A percentile compares a stretch with the other conserved stretches of the same genome.
Conservation (phyloP, 139 green algal species). For the Closterium sp. region DNA sequence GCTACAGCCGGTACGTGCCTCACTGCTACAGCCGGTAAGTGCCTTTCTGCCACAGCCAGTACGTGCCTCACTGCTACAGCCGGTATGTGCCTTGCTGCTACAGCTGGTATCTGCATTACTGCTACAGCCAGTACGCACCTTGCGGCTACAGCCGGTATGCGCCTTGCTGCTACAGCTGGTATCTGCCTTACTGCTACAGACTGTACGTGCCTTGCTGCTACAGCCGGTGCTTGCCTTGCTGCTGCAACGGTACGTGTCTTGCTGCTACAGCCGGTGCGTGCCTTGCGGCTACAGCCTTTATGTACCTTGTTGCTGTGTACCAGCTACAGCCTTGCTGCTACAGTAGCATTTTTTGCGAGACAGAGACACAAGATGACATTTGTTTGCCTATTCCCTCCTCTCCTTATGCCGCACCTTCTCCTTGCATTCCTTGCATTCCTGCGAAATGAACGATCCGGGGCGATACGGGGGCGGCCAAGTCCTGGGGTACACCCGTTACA, state of each 20-base stretch:
- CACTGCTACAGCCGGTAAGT: neutral
- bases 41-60: neutral
- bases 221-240: neutral
- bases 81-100: neutral
- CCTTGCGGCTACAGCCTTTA: no score
- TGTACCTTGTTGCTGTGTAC: no score
- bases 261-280: neutral
- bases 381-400: no score
- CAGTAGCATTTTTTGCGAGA: no score
- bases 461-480: no score
- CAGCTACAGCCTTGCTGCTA: no score
- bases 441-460: no score
- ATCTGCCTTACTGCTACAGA: neutral
- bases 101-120: neutral
- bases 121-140: neutral
- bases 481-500: no score
- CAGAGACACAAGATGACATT: no score
- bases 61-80: neutral
- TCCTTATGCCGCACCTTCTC: no score
- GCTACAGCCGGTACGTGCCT: neutral
- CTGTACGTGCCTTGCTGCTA: slow-evolving; percentile 8
- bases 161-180: neutral
- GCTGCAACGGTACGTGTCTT: neutral
- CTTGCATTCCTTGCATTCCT: no score
- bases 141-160: no score